Base-by-base conservation (phyloP, 306 rosid genomes). In the Rosa lucieae region DNA sequence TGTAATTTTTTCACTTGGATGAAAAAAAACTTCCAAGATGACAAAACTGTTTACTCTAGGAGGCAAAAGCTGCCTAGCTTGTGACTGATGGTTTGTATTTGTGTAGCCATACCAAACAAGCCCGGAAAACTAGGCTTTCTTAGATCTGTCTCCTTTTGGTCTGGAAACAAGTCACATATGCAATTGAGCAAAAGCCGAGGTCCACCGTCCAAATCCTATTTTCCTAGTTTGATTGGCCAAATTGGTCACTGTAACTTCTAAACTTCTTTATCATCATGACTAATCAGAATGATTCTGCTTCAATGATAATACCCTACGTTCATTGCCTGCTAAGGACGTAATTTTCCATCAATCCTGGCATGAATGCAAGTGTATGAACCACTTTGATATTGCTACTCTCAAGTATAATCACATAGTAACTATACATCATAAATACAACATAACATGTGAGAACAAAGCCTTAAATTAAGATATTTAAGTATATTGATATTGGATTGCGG, bases 211-310 rank as follows among this genome's bases (percentile, higher is more conserved):
- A 32, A 2, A 32, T 32, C 37, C 37, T 32, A 32, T 2, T 32
- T 32, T 40, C 71, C 65, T 61, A 80, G 66, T 74, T 77, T 77
- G 72, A 81, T 72, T 66, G 81, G 52, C 81, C 79, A 81, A 83
- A 86, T 80, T 73, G 79, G 74, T 77, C 78, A 84, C 83, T 70
- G 85, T 81, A 81, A 73, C 85, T 85, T 82, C 68, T 85, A 79
- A 80, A 74, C 85, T 85, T 80, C 75, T 81, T 84, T 82, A 73
- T 62, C 70, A 70, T 78, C 48, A 73, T 10, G 51, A 80, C 46
- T 77, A 58, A 82, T 51, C 72, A 77, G 68, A 89, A 83, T 80
- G 82, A 88, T 83, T 79, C 67, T 70, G 83, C 47, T 14, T 79
- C 74, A 82, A 84, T 87, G 82, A 87, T 90, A 84, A 65, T 78